These are phyloP conservation scores for Thielaviopsis populi DNA, from an alignment of 2,329 filamentous ascomycete genomes.

Conservation along the genomic window DNA sequence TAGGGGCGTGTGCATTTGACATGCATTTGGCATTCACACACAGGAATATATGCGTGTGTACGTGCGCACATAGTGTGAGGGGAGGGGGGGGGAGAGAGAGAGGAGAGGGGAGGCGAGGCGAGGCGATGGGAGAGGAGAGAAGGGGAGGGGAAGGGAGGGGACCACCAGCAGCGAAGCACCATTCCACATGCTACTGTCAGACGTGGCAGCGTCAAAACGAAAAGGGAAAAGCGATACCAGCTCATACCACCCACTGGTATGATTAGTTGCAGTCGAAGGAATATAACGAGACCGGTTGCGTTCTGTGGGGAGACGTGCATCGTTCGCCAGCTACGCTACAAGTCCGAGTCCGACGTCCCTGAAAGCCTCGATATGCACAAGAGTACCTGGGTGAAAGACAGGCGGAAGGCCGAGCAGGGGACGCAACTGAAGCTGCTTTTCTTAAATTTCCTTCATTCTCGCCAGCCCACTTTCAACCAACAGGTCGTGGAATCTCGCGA, in stretches of 20 bases:
- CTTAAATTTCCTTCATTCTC: not conserved
- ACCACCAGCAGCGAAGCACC: not conserved
- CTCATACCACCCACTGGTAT: not conserved
- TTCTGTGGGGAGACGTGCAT: not conserved
- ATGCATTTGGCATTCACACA: constrained; percentile 1
- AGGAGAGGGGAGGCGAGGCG: not conserved
- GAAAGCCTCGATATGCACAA: not conserved
- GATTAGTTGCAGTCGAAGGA: constrained; percentile 2
- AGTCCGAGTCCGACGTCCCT: constrained; percentile 1
- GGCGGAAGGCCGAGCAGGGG: not conserved
- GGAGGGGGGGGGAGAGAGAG: not conserved
- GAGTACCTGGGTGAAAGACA: not conserved
- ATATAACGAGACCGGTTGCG: not conserved
- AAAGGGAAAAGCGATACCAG: not conserved
- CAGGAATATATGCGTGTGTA: not conserved
- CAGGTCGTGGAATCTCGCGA: not conserved
- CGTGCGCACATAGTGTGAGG: not conserved
- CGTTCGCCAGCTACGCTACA: not conserved
- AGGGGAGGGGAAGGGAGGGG: not conserved
- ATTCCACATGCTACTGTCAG: not conserved
- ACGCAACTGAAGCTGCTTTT: not conserved
- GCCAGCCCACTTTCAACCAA: not conserved
- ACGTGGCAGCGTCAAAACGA: not conserved
- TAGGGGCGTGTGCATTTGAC: constrained; percentile 4
- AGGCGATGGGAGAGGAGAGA: not conserved